phyloP scores from a whole-genome alignment of 2,329 filamentous ascomycete genomes.

The Pseudogymnoascus sp. region DNA sequence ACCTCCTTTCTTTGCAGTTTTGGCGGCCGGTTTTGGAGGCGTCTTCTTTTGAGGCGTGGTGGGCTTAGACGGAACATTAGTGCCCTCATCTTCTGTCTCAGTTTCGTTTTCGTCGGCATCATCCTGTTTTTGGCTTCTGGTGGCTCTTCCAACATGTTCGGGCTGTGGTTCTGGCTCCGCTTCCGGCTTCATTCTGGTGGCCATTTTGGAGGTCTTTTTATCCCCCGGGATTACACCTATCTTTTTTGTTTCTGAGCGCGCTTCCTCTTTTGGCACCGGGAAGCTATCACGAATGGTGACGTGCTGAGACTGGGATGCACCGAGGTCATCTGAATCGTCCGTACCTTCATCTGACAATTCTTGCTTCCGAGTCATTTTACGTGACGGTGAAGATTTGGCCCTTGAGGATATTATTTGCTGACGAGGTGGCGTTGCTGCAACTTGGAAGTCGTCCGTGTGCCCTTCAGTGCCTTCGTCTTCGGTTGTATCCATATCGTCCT shows the following conservation, averaged over 20 bases:
- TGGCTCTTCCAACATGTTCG: neutral
- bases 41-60: neutral
- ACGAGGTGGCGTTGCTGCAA: conserved; percentile 25
- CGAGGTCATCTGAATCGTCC: conserved; percentile 23
- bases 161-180: neutral
- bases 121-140: neutral
- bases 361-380: neutral
- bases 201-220: conserved; percentile 18
- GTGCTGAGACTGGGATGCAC: conserved; percentile 21
- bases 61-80: neutral
- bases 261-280: conserved; percentile 17
- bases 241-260: conserved; percentile 13
- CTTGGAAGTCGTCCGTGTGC: conserved; percentile 27
- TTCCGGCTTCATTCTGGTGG: conserved; percentile 18
- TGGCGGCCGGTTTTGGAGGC: neutral
- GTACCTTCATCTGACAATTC: conserved; percentile 16
- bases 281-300: conserved; percentile 25
- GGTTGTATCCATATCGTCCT: conserved; percentile 1
- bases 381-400: neutral
- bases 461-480: conserved; percentile 12
- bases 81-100: neutral
- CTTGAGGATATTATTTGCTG: conserved; percentile 13
- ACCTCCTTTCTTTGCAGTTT: conserved; percentile 19
- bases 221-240: conserved; percentile 11
- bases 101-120: neutral